Conservation (phyloP, 2,329 filamentous ascomycete genomes). For the Verticillium zaregamsianum region DNA sequence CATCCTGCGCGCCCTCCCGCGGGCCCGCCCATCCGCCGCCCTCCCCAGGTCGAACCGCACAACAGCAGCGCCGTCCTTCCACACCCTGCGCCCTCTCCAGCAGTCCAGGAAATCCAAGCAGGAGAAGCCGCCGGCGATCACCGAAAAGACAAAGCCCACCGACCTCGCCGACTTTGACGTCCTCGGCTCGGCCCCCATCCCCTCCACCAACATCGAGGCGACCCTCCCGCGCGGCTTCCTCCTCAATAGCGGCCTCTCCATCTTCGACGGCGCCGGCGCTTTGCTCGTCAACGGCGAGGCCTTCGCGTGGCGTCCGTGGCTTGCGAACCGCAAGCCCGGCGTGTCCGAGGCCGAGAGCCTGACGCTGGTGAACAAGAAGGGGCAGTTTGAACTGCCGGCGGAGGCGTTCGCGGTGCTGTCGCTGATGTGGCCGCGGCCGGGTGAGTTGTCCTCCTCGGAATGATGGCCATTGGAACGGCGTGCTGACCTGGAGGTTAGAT, state of each 20-base stretch:
- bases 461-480: neutral
- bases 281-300: slow-evolving; percentile 82
- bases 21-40: neutral
- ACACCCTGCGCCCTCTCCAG: slow-evolving; percentile 12
- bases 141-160: slow-evolving; percentile 33
- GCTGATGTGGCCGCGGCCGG: slow-evolving; percentile 82
- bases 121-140: slow-evolving; percentile 11
- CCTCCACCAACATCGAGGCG: slow-evolving; percentile 78
- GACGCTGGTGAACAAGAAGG: slow-evolving; percentile 66
- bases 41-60: neutral
- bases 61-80: slow-evolving; percentile 9
- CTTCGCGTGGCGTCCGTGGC: slow-evolving; percentile 86
- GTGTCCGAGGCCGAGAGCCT: slow-evolving; percentile 2
- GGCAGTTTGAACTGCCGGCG: slow-evolving; percentile 73
- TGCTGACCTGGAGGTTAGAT: slow-evolving; percentile 47
- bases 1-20: slow-evolving; percentile 1
- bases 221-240: slow-evolving; percentile 82
- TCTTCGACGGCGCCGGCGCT: slow-evolving; percentile 66
- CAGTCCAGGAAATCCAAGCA: slow-evolving; percentile 8
- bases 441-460: slow-evolving; percentile 43
- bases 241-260: slow-evolving; percentile 73
- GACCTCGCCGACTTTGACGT: slow-evolving; percentile 78
- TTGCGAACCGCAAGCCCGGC: slow-evolving; percentile 32
- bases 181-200: slow-evolving; percentile 67
- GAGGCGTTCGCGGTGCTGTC: slow-evolving; percentile 72